Evolutionary conservation across 2,329 filamentous ascomycete genomes (phyloP), one percentile per base, ranked within the genome.

Genomic region (Cadophora sp.): DNA sequence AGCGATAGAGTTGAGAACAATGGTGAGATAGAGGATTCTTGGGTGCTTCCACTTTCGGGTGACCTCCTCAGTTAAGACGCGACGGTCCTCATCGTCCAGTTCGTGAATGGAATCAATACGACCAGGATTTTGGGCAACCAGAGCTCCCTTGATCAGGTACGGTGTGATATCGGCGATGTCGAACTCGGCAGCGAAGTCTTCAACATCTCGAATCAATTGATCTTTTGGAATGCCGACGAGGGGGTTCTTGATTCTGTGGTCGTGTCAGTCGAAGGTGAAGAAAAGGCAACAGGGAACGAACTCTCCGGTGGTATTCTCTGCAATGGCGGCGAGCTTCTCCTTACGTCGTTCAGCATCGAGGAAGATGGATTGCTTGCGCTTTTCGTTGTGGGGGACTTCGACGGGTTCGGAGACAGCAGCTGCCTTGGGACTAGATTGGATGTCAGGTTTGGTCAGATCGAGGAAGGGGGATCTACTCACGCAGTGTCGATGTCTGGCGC

Each of bases 101-200:
- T 86, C 85, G 62, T 85, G 80, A 55, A 93, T 83, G 47, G 84
- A 80, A 66, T 91, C 89, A 76, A 86, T 91, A 36, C 83, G 82
- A 11, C 80, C 79, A 0, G 91, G 91, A 72, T 90, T 87, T 76
- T 93, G 91, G 2, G 92, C 92, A 16, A 94, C 86, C 7, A 95
- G 83, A 5, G 91, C 92, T 43, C 91, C 92, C 73, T 90, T 90
- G 65, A 85, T 83, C 63, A 94, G 82, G 20, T 90, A 76, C 1
- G 81, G 79, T 4, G 87, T 78, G 68, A 89, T 82, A 59, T 90
- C 85, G 1, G 80, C 78, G 39, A 94, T 81, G 24, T 83, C 83
- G 71, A 91, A 86, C 47, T 84, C 79, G 13, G 80, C 79, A 43
- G 88, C 89, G 72, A 91, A 92, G 18, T 80, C 80, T 64, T 87